Conservation (phyloP, 2,329 filamentous ascomycete species). For the Verticillium alfalfae region DNA sequence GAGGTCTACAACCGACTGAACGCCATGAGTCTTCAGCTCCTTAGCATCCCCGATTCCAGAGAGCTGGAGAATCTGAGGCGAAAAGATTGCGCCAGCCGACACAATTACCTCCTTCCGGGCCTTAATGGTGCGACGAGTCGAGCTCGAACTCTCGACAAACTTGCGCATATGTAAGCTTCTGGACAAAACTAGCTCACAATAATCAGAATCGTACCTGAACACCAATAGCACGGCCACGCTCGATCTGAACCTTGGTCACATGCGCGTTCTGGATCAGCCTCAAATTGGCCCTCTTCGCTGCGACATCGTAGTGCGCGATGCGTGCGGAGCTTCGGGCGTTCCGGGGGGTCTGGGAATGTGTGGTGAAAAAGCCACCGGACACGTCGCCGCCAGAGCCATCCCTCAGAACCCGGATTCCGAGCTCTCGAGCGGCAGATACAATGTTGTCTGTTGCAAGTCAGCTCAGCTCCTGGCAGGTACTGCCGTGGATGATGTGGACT, state of each 20-base stretch:
- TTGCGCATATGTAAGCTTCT: neutral
- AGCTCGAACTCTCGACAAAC: conserved; percentile 5
- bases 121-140: conserved; percentile 13
- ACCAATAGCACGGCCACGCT: neutral
- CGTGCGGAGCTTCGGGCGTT: conserved; percentile 19
- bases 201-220: neutral
- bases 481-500: neutral
- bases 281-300: neutral
- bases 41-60: conserved; percentile 40
- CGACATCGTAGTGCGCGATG: conserved; percentile 18
- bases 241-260: neutral
- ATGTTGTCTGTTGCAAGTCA: conserved; percentile 8
- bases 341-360: conserved; percentile 14
- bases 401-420: conserved; percentile 9
- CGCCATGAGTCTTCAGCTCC: conserved; percentile 35
- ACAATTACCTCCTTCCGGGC: conserved; percentile 40
- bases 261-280: neutral
- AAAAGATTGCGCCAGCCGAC: conserved; percentile 42
- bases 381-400: conserved; percentile 12
- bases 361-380: conserved; percentile 14
- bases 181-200: neutral
- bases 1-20: conserved; percentile 36
- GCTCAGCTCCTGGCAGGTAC: too few species aligned
- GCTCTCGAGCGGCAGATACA: conserved; percentile 12
- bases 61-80: conserved; percentile 45